These are phyloP conservation scores for Multifurca ochricompacta DNA, from an alignment of 768 basidiomycete genomes.

Conservation along the genomic window DNA sequence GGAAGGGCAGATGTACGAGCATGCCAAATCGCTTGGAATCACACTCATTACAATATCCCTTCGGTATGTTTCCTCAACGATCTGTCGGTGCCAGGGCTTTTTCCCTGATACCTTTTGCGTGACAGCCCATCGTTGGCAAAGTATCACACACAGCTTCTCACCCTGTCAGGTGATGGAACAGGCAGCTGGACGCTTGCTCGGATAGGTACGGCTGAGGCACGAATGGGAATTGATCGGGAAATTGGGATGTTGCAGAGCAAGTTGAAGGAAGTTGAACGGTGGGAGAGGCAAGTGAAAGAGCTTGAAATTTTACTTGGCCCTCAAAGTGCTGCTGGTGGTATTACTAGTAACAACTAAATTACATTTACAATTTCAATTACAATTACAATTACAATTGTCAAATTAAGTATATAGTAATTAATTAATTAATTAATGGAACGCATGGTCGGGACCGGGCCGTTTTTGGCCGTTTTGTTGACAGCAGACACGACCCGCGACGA, in stretches of 20 bases:
- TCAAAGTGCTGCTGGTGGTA: slow-evolving; percentile 3
- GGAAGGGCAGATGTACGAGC: slow-evolving; percentile 93
- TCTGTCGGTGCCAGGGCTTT: not conserved
- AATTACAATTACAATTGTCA: too few relatives aligned
- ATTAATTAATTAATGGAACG: not conserved
- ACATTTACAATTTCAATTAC: too few relatives aligned
- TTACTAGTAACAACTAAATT: too few relatives aligned
- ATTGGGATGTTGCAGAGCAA: slow-evolving; percentile 58
- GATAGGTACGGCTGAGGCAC: slow-evolving; percentile 67
- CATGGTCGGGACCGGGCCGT: not conserved
- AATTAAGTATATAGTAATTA: not conserved
- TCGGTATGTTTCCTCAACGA: slow-evolving; percentile 39
- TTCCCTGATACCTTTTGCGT: not conserved
- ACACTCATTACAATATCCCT: slow-evolving; percentile 91
- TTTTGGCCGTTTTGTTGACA: slow-evolving; percentile 2
- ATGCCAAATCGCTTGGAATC: slow-evolving; percentile 80
- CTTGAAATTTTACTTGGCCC: slow-evolving; percentile 45
- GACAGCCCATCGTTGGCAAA: slow-evolving; percentile 73
- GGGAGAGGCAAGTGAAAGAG: slow-evolving; percentile 65
- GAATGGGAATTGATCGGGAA: slow-evolving; percentile 68
- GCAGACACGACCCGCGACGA: too few relatives aligned
- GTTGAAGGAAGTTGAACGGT: slow-evolving; percentile 60
- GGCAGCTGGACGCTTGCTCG: slow-evolving; percentile 65
- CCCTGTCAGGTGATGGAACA: slow-evolving; percentile 62
- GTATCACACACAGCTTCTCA: slow-evolving; percentile 84